Evolutionary conservation across 2,329 filamentous ascomycete species (phyloP).

Genomic region (Cyclaneusma minus): DNA sequence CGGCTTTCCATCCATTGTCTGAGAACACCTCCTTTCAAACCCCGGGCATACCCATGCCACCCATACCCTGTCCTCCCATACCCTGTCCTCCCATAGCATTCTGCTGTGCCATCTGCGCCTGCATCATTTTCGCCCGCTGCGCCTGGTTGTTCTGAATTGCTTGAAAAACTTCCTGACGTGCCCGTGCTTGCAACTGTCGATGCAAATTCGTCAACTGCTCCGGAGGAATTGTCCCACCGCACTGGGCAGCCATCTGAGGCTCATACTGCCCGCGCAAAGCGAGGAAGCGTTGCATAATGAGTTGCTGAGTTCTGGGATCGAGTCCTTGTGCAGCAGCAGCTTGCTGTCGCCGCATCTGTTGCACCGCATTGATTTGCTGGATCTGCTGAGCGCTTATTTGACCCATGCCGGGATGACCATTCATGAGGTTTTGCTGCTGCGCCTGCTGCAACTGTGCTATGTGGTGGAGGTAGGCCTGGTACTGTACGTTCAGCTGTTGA

Average conservation of each 20-base stretch:
- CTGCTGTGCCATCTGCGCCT: conserved; percentile 18
- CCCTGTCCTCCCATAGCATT: conserved; percentile 23
- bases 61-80: too few relatives aligned
- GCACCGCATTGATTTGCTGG: conserved; percentile 11
- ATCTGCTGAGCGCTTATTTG: conserved; percentile 19
- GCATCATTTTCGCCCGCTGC: conserved; percentile 20
- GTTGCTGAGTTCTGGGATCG: too few relatives aligned
- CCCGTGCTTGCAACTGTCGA: conserved; percentile 8
- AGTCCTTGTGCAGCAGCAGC: conserved; percentile 27
- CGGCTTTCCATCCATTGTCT: too few relatives aligned
- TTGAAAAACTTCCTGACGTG: conserved; percentile 3
- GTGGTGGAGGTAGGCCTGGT: conserved; percentile 12
- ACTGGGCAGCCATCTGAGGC: conserved; percentile 1
- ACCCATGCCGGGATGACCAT: conserved; percentile 24
- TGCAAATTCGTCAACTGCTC: conserved; percentile 28
- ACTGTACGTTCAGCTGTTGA: conserved; percentile 29
- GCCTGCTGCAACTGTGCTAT: conserved; percentile 9
- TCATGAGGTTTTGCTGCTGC: conserved; percentile 15
- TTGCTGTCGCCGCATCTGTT: conserved; percentile 23
- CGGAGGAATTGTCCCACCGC: conserved; percentile 1
- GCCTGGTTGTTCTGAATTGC: conserved; percentile 17
- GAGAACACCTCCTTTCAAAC: too few relatives aligned
- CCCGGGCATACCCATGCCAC: conserved; percentile 24
- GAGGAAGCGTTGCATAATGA: conserved; percentile 1
- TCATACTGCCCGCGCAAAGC: conserved; percentile 1